Evolutionary conservation across 805 yeast genomes (phyloP).

Genomic region (Candida sanyiensis): DNA sequence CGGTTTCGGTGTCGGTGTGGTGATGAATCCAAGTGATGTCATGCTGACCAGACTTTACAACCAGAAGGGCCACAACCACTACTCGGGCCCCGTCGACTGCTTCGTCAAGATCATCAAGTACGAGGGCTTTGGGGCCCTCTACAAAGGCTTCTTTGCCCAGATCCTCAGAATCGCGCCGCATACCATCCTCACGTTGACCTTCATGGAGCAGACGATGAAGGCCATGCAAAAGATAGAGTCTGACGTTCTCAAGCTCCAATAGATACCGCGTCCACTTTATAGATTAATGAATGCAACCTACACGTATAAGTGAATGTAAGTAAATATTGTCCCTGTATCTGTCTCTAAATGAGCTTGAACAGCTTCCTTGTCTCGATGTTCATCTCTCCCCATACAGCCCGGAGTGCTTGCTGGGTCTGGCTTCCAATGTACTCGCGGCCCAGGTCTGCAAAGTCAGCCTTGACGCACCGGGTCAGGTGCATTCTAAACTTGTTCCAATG

Average conservation of each 20-base stretch:
- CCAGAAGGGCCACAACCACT: constrained; percentile 75
- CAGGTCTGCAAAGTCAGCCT: too few relatives aligned
- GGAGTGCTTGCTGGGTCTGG: too few relatives aligned
- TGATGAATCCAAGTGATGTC: constrained; percentile 98
- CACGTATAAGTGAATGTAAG: too few relatives aligned
- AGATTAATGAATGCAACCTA: too few relatives aligned
- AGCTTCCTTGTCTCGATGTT: too few relatives aligned
- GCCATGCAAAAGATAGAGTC: constrained; percentile 36
- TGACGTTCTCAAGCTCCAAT: constrained; percentile 4
- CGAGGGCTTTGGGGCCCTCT: constrained; percentile 85
- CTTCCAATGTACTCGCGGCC: too few relatives aligned
- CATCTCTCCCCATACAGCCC: too few relatives aligned
- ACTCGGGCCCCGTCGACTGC: constrained; percentile 87
- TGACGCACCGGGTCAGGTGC: too few relatives aligned
- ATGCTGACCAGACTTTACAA: constrained; percentile 91
- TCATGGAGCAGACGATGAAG: constrained; percentile 93
- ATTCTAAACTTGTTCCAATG: too few relatives aligned
- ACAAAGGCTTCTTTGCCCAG: constrained; percentile 95
- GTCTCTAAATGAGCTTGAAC: too few relatives aligned
- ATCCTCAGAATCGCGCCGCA: constrained; percentile 91
- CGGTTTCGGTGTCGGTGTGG: constrained; percentile 89
- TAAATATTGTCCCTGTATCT: too few relatives aligned
- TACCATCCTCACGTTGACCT: constrained; percentile 80
- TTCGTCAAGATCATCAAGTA: constrained; percentile 68
- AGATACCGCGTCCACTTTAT: too few relatives aligned